Conservation (phyloP, 208 protist genomes). For the Lotmaria passim region DNA sequence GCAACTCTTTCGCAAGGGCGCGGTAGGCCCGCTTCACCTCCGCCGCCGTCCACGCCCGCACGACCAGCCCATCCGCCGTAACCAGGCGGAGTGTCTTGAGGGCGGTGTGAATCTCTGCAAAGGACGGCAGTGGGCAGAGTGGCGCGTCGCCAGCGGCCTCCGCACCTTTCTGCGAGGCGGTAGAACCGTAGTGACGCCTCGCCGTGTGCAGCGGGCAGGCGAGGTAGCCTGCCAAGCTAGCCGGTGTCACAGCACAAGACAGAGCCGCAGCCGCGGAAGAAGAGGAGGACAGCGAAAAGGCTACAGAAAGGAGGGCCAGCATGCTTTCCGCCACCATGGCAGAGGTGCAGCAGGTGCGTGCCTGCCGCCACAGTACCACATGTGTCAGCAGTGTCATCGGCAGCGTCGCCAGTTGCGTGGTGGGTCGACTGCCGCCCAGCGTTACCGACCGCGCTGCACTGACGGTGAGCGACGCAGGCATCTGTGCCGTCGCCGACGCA, state of each 20-base stretch:
- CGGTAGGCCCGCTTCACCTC: conserved; percentile 52
- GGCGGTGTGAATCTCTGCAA: conserved; percentile 25
- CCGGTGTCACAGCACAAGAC: neutral
- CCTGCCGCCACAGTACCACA: conserved; percentile 14
- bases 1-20: conserved; percentile 36
- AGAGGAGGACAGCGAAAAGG: neutral
- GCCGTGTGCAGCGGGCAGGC: conserved; percentile 7
- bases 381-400: conserved; percentile 18
- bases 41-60: conserved; percentile 31
- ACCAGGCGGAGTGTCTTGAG: conserved; percentile 31
- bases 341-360: conserved; percentile 6
- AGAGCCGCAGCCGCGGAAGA: neutral
- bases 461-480: neutral
- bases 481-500: neutral
- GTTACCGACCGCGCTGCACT: no score
- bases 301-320: neutral
- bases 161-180: no score
- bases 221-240: no score
- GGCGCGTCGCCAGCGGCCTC: no score
- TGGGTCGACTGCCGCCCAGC: no score
- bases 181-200: conserved; percentile 17
- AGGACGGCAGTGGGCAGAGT: conserved; percentile 12
- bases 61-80: conserved; percentile 10
- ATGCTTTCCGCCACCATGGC: neutral
- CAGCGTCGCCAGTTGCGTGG: neutral